Percentiles rank a stretch among this genome's conserved stretches.
Conservation (phyloP, 257 asterid genomes). For the Ocimum tenuiflorum region DNA sequence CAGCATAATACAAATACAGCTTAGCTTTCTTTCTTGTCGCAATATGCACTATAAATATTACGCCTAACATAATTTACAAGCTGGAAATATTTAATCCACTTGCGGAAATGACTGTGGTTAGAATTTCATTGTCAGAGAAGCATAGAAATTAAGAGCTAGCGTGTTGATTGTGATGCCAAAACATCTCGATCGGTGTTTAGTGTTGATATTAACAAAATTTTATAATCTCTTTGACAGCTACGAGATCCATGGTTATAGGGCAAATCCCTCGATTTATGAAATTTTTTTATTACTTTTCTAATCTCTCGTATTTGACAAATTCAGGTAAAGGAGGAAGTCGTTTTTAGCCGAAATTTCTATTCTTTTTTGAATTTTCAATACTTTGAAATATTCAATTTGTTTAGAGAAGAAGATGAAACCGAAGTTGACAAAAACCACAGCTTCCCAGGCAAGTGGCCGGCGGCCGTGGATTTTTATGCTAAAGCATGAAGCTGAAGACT, state of each 20-base stretch:
- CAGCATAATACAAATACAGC: constrained; percentile 12
- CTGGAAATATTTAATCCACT: neutral
- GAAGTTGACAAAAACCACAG: no score
- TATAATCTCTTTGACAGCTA: constrained; percentile 12
- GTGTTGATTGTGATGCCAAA: constrained; percentile 6
- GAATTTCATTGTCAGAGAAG: constrained; percentile 13
- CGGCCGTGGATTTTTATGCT: no score
- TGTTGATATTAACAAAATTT: neutral
- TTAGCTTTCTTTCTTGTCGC: neutral
- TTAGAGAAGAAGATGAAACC: no score
- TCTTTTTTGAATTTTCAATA: no score
- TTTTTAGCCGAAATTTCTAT: neutral
- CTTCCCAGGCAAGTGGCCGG: no score
- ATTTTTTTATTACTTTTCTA: neutral
- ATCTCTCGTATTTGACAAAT: neutral
- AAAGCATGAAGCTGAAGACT: no score
- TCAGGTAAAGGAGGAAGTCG: neutral
- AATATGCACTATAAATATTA: no score
- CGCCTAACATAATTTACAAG: neutral
- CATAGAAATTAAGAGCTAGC: neutral
- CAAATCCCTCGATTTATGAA: no score
- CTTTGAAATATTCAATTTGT: no score
- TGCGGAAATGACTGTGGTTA: constrained; percentile 9
- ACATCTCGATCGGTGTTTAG: neutral
- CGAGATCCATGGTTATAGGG: neutral